A percentile compares a stretch with the other conserved stretches of the same genome.
These are phyloP conservation scores for Phalaenopsis equestris DNA, from an alignment of 106 monocot genomes.

Conservation along the genomic window DNA sequence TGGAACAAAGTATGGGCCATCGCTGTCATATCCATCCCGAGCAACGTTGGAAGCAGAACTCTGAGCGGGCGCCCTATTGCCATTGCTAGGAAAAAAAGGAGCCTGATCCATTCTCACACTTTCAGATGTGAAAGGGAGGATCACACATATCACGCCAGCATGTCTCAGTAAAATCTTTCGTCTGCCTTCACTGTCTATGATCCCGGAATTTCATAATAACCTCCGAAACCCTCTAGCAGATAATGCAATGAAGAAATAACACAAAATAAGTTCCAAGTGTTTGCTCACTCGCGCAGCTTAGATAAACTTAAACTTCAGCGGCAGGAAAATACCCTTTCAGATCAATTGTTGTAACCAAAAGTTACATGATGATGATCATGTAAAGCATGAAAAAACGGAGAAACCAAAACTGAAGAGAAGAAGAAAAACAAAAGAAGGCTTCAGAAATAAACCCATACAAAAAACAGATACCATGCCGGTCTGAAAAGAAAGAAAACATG, in stretches of 20 bases:
- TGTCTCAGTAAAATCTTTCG: not conserved
- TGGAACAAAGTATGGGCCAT: slow-evolving; percentile 69
- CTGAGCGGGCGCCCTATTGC: slow-evolving; percentile 46
- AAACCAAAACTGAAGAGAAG: not conserved
- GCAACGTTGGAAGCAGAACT: slow-evolving; percentile 12
- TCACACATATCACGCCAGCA: slow-evolving; percentile 22
- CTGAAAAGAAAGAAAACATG: not conserved
- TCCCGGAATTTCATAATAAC: not conserved
- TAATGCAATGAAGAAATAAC: not conserved
- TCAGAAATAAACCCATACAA: no score
- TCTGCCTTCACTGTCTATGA: not conserved
- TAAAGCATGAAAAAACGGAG: no score
- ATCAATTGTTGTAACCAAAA: no score
- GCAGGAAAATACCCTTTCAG: no score
- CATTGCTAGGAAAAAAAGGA: slow-evolving; percentile 48
- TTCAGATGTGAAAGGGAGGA: slow-evolving; percentile 16
- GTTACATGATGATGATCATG: no score
- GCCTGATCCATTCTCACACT: slow-evolving; percentile 32
- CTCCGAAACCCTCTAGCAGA: not conserved
- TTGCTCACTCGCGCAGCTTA: no score
- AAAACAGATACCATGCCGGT: not conserved
- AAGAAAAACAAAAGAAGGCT: not conserved
- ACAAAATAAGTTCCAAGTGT: not conserved
- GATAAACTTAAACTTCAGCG: not conserved
- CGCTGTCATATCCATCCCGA: slow-evolving; percentile 83